Conservation (phyloP, 495 filamentous ascomycete genomes). For the Penicillium silybi region DNA sequence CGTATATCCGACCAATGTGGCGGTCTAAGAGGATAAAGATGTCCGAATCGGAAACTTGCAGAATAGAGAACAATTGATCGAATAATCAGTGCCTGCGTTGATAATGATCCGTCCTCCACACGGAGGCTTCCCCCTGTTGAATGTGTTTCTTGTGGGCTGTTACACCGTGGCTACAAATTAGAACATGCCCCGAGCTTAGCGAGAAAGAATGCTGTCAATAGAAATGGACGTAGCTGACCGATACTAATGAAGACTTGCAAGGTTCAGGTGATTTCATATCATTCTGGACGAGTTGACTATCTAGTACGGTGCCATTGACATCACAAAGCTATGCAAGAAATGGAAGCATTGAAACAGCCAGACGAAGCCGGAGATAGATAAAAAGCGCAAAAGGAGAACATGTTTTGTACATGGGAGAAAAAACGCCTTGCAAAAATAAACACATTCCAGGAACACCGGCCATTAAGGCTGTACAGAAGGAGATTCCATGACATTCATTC, state of each 20-base stretch:
- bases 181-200: no score
- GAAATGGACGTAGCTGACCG: not conserved
- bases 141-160: no score
- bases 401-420: conserved; percentile 16
- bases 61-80: no score
- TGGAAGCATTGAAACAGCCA: not conserved
- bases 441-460: conserved; percentile 9
- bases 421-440: conserved; percentile 10
- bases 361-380: not conserved
- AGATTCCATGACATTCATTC: conserved; percentile 1
- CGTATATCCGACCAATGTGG: not conserved
- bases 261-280: not conserved
- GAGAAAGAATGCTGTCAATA: no score
- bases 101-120: no score
- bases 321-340: not conserved
- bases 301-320: not conserved
- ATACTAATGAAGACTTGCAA: not conserved
- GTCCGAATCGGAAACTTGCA: no score
- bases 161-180: no score
- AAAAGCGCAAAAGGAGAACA: not conserved
- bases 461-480: conserved; percentile 13
- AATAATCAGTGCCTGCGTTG: no score
- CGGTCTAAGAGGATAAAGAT: not conserved
- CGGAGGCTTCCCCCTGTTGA: no score
- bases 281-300: conserved; percentile 1